These are phyloP conservation scores for Cucumis melo DNA, from an alignment of 306 rosid species.

Conservation along the genomic window DNA sequence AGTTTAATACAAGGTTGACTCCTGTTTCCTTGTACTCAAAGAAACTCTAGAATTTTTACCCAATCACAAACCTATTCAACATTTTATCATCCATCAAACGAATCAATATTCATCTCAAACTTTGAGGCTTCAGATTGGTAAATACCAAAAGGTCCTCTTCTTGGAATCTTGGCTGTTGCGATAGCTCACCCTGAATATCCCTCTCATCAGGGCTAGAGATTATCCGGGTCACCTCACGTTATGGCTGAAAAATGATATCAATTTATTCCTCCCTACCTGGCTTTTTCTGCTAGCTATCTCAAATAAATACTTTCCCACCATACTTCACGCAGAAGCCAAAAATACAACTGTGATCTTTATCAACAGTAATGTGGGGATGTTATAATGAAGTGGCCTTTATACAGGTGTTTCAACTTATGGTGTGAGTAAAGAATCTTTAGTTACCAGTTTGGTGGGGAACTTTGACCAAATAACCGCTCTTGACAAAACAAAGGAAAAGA, in stretches of 20 bases:
- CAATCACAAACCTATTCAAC: not conserved
- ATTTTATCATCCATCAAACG: not conserved
- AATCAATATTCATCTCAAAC: not conserved
- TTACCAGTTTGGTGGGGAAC: not conserved
- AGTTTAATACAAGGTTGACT: not conserved
- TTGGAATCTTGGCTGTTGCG: not conserved
- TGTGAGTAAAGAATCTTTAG: not conserved
- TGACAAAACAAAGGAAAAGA: not conserved
- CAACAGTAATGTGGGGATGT: not conserved
- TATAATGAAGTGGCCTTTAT: not conserved
- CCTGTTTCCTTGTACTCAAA: not conserved
- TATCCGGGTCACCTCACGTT: not conserved
- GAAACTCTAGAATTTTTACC: not conserved
- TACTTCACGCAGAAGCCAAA: not conserved
- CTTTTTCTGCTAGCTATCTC: not conserved
- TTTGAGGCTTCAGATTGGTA: not conserved
- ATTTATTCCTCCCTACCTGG: not conserved
- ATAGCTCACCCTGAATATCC: not conserved
- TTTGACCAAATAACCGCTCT: not conserved
- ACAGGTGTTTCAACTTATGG: not conserved
- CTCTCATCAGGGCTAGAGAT: not conserved
- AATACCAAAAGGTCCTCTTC: not conserved
- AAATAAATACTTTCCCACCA: not conserved
- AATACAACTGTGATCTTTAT: not conserved
- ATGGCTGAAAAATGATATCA: not conserved